Conservation (phyloP, 1,284 basidiomycete genomes). For the Athelia sp. region DNA sequence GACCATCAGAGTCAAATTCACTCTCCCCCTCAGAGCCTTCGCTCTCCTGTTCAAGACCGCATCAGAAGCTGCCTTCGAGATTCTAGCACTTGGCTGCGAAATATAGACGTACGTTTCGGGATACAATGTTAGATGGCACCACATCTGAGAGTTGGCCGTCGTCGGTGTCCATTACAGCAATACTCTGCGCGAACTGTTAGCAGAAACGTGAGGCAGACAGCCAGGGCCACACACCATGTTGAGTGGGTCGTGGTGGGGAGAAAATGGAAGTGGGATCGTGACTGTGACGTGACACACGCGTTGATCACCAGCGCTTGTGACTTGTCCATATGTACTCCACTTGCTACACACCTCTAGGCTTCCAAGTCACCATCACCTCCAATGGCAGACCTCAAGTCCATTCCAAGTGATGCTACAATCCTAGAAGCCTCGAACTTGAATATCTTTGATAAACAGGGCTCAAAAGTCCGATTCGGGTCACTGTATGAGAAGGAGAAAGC, state of each 20-base stretch:
- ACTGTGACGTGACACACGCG: not conserved
- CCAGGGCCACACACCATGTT: not conserved
- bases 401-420: conserved; percentile 28
- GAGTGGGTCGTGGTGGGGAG: not conserved
- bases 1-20: conserved; percentile 49
- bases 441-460: conserved; percentile 39
- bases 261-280: not conserved
- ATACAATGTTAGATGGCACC: conserved; percentile 79
- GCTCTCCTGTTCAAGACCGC: conserved; percentile 52
- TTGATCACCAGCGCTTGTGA: not conserved
- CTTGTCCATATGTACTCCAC: too few relatives aligned
- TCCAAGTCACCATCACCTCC: too few relatives aligned
- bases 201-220: not conserved
- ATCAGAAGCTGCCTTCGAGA: too few relatives aligned
- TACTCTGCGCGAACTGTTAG: not conserved
- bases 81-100: too few relatives aligned
- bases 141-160: conserved; percentile 80
- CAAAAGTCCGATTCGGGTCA: conserved; percentile 42
- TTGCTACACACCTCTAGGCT: too few relatives aligned
- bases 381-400: conserved; percentile 16
- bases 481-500: conserved; percentile 45
- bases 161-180: conserved; percentile 33
- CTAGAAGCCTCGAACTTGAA: conserved; percentile 30
- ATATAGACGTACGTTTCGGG: conserved; percentile 55
- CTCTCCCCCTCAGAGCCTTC: conserved; percentile 65